These are phyloP conservation scores for Colletotrichum navitas DNA, from an alignment of 2,329 filamentous ascomycete species.

Conservation along the genomic window DNA sequence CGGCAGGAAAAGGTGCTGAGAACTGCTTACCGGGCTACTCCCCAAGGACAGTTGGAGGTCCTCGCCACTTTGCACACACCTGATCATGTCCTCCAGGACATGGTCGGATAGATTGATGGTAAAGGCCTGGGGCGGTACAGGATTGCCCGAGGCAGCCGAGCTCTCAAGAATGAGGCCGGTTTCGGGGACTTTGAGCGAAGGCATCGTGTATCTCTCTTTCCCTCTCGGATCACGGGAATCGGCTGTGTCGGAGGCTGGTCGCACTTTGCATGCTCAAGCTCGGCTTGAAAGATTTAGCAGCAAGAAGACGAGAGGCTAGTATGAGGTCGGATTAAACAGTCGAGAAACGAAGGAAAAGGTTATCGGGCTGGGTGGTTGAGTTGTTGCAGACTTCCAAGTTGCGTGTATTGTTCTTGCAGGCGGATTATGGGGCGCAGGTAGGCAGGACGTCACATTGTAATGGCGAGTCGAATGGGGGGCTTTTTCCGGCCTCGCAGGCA, in stretches of 20 bases:
- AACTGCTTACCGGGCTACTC: conserved; percentile 67
- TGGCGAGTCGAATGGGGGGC: conserved; percentile 23
- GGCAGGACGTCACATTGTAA: conserved; percentile 42
- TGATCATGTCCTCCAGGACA: conserved; percentile 73
- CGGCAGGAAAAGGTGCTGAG: conserved; percentile 3
- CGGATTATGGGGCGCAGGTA: conserved; percentile 35
- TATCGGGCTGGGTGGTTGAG: conserved; percentile 12
- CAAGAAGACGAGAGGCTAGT: not conserved
- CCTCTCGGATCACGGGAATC: conserved; percentile 30
- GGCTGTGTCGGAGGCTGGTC: conserved; percentile 13
- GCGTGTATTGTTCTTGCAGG: conserved; percentile 36
- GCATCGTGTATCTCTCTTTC: conserved; percentile 55
- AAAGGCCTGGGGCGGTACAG: conserved; percentile 67
- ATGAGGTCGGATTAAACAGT: conserved; percentile 2
- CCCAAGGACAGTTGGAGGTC: conserved; percentile 70
- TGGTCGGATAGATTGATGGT: conserved; percentile 68
- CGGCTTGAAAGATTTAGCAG: conserved; percentile 7
- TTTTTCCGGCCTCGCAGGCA: conserved; percentile 26
- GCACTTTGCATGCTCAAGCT: conserved; percentile 39
- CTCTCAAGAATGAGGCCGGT: conserved; percentile 69
- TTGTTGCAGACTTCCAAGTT: conserved; percentile 26
- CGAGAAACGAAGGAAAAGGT: not conserved
- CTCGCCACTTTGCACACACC: conserved; percentile 68
- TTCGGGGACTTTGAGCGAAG: conserved; percentile 68
- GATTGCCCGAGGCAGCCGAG: conserved; percentile 55